Conservation (phyloP, 192 early-diverging fungal genomes). For the Linnemannia exigua region DNA sequence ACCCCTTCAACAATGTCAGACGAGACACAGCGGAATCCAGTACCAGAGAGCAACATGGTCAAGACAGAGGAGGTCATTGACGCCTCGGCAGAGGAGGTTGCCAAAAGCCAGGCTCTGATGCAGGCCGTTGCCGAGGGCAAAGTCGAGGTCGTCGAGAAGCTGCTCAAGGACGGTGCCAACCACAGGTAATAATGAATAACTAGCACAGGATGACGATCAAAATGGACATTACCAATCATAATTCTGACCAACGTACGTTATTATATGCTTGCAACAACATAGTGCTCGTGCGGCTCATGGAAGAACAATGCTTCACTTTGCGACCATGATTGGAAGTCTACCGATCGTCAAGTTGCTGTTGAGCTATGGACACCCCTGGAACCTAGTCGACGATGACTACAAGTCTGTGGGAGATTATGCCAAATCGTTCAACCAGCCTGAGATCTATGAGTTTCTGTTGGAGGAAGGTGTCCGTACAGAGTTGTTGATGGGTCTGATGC, state of each 20-base stretch:
- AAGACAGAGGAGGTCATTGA: slow-evolving; percentile 49
- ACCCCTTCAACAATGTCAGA: slow-evolving; percentile 2
- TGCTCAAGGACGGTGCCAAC: slow-evolving; percentile 52
- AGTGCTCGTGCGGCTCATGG: slow-evolving; percentile 49
- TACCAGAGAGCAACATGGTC: slow-evolving; percentile 52
- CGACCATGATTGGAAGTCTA: slow-evolving; percentile 74
- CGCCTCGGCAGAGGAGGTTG: slow-evolving; percentile 42
- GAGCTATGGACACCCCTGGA: slow-evolving; percentile 85
- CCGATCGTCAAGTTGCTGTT: slow-evolving; percentile 73
- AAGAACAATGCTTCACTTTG: slow-evolving; percentile 72
- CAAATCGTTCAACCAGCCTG: slow-evolving; percentile 71
- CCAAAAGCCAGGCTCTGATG: slow-evolving; percentile 46
- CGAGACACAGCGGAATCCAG: slow-evolving; percentile 38
- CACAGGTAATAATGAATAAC: slow-evolving; percentile 20
- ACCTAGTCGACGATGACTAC: slow-evolving; percentile 80
- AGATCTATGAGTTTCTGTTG: slow-evolving; percentile 85
- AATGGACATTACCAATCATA: neutral
- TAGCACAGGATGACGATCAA: neutral
- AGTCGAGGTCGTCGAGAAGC: slow-evolving; percentile 31
- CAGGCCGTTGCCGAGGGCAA: slow-evolving; percentile 53
- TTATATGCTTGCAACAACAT: no score
- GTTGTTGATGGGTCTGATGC: slow-evolving; percentile 74
- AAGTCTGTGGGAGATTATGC: slow-evolving; percentile 91
- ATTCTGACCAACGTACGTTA: no score
- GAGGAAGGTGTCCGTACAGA: slow-evolving; percentile 90